phyloP scores from a whole-genome alignment of 2,329 filamentous ascomycete species.

The Phoma herbarum region DNA sequence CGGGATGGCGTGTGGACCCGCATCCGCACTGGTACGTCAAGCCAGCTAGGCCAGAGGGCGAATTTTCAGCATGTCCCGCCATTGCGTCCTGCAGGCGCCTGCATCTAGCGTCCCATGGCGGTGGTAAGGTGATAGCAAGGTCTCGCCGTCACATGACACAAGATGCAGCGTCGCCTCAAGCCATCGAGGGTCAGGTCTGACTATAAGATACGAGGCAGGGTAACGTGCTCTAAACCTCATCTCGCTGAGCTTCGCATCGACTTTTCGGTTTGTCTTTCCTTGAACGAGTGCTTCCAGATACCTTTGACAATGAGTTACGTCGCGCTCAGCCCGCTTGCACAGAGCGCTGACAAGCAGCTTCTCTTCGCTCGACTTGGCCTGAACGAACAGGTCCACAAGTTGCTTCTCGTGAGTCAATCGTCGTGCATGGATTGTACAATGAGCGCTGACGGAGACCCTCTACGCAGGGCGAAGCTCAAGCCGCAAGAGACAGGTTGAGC shows the following conservation, averaged over 20 bases:
- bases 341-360: conserved; percentile 56
- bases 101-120: conserved; percentile 26
- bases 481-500: conserved; percentile 54
- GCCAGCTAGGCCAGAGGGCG: conserved; percentile 21
- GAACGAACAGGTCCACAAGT: conserved; percentile 53
- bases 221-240: not conserved
- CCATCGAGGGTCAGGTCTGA: conserved; percentile 16
- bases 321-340: conserved; percentile 43
- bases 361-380: conserved; percentile 56
- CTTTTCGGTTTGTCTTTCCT: conserved; percentile 26
- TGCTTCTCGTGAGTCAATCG: conserved; percentile 55
- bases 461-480: conserved; percentile 54
- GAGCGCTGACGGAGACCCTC: conserved; percentile 18
- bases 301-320: conserved; percentile 11
- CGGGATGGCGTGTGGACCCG: conserved; percentile 36
- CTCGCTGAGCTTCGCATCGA: conserved; percentile 9
- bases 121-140: conserved; percentile 31
- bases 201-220: conserved; percentile 32
- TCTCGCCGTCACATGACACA: conserved; percentile 36
- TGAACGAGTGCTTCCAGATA: not conserved
- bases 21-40: conserved; percentile 26
- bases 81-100: conserved; percentile 31
- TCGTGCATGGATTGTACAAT: not conserved
- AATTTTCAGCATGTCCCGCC: conserved; percentile 29
- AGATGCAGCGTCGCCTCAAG: conserved; percentile 19